phyloP scores from a whole-genome alignment of 106 monocot species.

The Allium cepa region DNA sequence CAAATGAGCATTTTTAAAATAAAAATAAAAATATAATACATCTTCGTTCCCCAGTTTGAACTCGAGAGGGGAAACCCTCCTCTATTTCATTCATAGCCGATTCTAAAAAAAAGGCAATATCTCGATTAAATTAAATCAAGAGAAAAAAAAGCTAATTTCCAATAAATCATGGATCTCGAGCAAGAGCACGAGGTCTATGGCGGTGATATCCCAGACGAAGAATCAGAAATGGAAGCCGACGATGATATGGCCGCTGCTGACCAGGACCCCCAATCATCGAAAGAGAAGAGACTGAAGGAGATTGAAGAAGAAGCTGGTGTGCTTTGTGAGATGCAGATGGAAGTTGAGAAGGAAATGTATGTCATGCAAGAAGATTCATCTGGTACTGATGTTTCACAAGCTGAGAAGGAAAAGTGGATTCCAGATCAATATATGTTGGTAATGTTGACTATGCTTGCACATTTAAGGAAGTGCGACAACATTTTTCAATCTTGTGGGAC shows the following conservation, averaged over 20 bases:
- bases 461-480: conserved; percentile 51
- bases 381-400: conserved; percentile 43
- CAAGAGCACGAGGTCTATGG: conserved; percentile 34
- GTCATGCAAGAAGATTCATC: conserved; percentile 56
- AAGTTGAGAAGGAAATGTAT: conserved; percentile 70
- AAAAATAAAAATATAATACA: too few species aligned
- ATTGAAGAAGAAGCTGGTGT: conserved; percentile 64
- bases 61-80: too few species aligned
- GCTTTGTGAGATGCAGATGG: conserved; percentile 68
- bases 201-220: conserved; percentile 28
- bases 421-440: conserved; percentile 92
- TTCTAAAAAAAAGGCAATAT: too few species aligned
- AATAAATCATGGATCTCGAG: too few species aligned
- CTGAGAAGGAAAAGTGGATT: conserved; percentile 89
- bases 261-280: conserved; percentile 1
- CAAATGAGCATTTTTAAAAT: too few species aligned
- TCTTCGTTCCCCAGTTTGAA: too few species aligned
- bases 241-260: conserved; percentile 6
- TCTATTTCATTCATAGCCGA: too few species aligned
- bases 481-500: conserved; percentile 59
- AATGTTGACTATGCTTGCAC: conserved; percentile 73
- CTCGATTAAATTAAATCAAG: too few species aligned
- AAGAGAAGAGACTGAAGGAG: too few species aligned
- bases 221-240: conserved; percentile 8
- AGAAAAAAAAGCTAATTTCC: too few species aligned